These are phyloP conservation scores for Apiotrichum sp. DNA, from an alignment of 1,284 basidiomycete genomes.

Conservation along the genomic window DNA sequence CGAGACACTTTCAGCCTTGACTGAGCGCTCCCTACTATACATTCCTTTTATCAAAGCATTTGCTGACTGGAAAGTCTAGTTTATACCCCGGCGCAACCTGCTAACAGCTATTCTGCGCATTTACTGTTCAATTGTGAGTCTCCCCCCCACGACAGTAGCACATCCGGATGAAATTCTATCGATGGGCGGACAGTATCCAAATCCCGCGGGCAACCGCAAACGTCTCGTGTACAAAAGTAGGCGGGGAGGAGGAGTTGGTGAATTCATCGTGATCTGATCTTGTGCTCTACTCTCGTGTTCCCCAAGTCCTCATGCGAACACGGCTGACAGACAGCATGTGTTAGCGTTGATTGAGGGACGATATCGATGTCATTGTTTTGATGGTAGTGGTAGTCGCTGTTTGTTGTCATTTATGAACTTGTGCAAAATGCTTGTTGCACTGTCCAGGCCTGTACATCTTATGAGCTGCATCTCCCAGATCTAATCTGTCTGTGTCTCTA, in stretches of 20 bases:
- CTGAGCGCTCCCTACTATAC: conserved; percentile 29
- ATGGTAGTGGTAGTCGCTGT: too few species aligned
- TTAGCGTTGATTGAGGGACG: too few species aligned
- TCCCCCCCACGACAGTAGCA: conserved; percentile 1
- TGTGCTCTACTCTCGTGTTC: background rate
- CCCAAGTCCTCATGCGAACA: too few species aligned
- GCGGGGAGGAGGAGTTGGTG: conserved; percentile 40
- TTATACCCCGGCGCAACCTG: too few species aligned
- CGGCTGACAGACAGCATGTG: too few species aligned
- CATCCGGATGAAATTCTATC: conserved; percentile 33
- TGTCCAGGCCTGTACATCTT: too few species aligned
- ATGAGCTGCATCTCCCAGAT: too few species aligned
- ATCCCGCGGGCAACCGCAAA: conserved; percentile 33
- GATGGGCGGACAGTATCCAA: conserved; percentile 43
- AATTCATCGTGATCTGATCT: conserved; percentile 41
- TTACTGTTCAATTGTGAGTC: background rate
- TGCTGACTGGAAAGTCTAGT: too few species aligned
- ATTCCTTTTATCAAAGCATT: background rate
- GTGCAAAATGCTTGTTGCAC: too few species aligned
- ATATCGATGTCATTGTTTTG: too few species aligned
- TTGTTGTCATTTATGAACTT: too few species aligned
- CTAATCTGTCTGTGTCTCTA: background rate
- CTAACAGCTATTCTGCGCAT: too few species aligned
- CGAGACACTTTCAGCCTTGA: conserved; percentile 46
- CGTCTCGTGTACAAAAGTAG: conserved; percentile 45